Percentiles rank a stretch among this genome's conserved stretches.
phyloP scores from a whole-genome alignment of 164 flowering plant species.

The Echeveria elegans region DNA sequence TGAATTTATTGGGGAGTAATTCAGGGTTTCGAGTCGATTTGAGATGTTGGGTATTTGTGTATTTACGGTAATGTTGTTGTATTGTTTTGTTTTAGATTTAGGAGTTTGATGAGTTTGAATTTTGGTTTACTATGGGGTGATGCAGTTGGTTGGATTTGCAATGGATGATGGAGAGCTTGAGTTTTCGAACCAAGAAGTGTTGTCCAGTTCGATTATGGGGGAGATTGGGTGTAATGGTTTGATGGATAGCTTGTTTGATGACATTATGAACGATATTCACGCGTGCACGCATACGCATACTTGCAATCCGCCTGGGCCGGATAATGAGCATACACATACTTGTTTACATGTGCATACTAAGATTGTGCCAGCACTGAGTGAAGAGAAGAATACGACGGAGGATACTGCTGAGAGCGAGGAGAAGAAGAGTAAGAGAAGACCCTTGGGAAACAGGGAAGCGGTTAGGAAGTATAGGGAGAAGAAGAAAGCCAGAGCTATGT shows the following conservation, averaged over 20 bases:
- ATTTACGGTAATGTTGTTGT: not conserved
- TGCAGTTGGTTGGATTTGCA: not conserved
- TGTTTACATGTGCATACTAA: slow-evolving; percentile 94
- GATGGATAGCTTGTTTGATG: slow-evolving; percentile 67
- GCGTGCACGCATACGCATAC: slow-evolving; percentile 95
- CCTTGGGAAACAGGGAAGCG: slow-evolving; percentile 92
- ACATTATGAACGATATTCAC: slow-evolving; percentile 57
- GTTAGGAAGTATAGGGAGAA: slow-evolving; percentile 96
- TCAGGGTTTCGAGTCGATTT: not conserved
- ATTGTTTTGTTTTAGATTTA: not conserved
- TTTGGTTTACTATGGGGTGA: not conserved
- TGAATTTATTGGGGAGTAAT: not conserved
- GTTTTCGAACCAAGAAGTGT: slow-evolving; percentile 56
- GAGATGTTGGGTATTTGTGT: not conserved
- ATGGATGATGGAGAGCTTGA: slow-evolving; percentile 92
- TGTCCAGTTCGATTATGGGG: slow-evolving; percentile 35
- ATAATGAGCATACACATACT: slow-evolving; percentile 85
- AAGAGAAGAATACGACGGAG: slow-evolving; percentile 48
- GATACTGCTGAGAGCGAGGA: slow-evolving; percentile 73
- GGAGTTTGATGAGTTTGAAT: not conserved
- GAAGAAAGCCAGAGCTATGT: slow-evolving; percentile 82
- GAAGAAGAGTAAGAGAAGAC: slow-evolving; percentile 55
- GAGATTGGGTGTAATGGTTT: slow-evolving; percentile 47
- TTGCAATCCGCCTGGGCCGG: slow-evolving; percentile 96
- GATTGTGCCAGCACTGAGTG: slow-evolving; percentile 48